A percentile compares a stretch with the other conserved stretches of the same genome.
Conservation (phyloP, 2,329 filamentous ascomycete genomes). For the Didymella exigua region DNA sequence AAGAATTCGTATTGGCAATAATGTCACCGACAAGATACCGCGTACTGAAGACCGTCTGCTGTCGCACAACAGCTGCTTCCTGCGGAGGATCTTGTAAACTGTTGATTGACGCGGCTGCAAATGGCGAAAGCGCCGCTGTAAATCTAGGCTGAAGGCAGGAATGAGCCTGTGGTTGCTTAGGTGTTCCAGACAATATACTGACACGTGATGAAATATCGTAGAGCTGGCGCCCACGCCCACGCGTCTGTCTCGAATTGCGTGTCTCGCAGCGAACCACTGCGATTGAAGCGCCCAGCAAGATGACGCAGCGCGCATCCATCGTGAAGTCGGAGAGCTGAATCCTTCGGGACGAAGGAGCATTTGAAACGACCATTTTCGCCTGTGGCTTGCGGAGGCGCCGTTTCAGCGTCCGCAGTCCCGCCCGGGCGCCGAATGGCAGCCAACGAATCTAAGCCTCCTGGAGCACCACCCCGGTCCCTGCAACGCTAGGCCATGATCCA, state of each 20-base stretch:
- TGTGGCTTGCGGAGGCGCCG: conserved; percentile 25
- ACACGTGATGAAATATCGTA: conserved; percentile 2
- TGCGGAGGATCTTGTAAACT: conserved; percentile 11
- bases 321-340: conserved; percentile 22
- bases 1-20: not conserved
- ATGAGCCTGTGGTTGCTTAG: conserved; percentile 13
- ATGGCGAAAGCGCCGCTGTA: conserved; percentile 13
- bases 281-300: conserved; percentile 5
- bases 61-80: conserved; percentile 1
- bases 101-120: conserved; percentile 23
- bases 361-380: conserved; percentile 29
- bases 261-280: conserved; percentile 12
- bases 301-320: conserved; percentile 19
- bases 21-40: conserved; percentile 10
- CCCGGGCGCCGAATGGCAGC: conserved; percentile 18
- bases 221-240: conserved; percentile 10
- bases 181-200: not conserved
- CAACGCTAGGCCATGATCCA: conserved; percentile 23
- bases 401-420: conserved; percentile 21
- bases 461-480: conserved; percentile 15
- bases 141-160: conserved; percentile 10
- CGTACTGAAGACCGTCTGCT: not conserved
- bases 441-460: conserved; percentile 18
- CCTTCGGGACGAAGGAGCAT: conserved; percentile 12
- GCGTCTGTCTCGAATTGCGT: conserved; percentile 8